phyloP scores from a whole-genome alignment of 257 asterid genomes.

The Scutellaria barbata region DNA sequence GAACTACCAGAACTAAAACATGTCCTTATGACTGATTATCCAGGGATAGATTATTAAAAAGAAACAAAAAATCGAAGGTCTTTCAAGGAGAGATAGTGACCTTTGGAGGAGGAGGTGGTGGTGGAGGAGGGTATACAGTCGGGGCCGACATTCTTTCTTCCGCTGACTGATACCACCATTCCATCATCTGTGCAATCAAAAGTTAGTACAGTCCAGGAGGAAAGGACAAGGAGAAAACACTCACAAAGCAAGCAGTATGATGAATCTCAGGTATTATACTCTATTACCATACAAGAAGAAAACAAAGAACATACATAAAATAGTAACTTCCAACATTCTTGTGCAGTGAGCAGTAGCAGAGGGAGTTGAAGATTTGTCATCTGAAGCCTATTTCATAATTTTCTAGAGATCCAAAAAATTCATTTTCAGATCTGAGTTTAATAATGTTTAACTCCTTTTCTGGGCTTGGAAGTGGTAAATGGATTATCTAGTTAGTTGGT shows the following conservation, averaged over 20 bases:
- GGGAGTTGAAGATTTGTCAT: not conserved
- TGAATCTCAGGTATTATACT: not conserved
- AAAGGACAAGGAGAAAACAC: not conserved
- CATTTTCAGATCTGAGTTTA: not conserved
- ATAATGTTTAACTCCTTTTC: not conserved
- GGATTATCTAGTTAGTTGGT: not conserved
- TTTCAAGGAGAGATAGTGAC: slow-evolving; percentile 44
- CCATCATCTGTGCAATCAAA: slow-evolving; percentile 81
- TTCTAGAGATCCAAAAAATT: slow-evolving; percentile 4
- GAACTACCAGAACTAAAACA: not conserved
- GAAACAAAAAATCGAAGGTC: not conserved
- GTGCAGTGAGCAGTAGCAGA: slow-evolving; percentile 18
- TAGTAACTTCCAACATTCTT: slow-evolving; percentile 16
- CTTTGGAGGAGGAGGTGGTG: slow-evolving; percentile 96
- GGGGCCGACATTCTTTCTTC: slow-evolving; percentile 99
- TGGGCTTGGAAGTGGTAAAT: slow-evolving; percentile 16
- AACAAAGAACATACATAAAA: not conserved
- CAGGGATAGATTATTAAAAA: slow-evolving; percentile 13
- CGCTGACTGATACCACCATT: slow-evolving; percentile 99
- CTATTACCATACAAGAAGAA: not conserved
- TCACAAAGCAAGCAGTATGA: not conserved
- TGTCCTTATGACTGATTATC: slow-evolving; percentile 6
- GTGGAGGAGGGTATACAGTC: slow-evolving; percentile 96
- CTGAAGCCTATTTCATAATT: slow-evolving; percentile 1
- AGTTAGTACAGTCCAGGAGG: slow-evolving; percentile 16